A percentile compares a stretch with the other conserved stretches of the same genome.
phyloP scores from a whole-genome alignment of 2,329 filamentous ascomycete species.

The Aspergillus fischeri region DNA sequence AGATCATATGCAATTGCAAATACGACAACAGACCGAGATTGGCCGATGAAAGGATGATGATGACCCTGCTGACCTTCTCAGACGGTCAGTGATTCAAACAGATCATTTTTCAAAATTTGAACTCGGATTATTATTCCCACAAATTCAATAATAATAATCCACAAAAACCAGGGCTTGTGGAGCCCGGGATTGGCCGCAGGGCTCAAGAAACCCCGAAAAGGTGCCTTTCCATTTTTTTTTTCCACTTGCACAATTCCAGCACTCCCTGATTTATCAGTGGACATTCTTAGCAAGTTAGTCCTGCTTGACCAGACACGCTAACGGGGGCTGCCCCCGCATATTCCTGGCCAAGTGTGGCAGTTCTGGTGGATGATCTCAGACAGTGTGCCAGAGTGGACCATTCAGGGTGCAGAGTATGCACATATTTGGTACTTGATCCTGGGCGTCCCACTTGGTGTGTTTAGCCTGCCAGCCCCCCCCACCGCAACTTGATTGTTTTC shows the following conservation, averaged over 20 bases:
- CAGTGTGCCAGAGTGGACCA: conserved; percentile 13
- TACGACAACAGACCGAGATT: neutral
- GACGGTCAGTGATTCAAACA: neutral
- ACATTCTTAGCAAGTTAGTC: conserved; percentile 10
- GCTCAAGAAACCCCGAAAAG: neutral
- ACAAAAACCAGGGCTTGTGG: neutral
- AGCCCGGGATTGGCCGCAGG: neutral
- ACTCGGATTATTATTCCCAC: neutral
- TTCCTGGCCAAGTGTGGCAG: conserved; percentile 11
- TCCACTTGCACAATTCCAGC: too few relatives aligned
- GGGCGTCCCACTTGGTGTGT: conserved; percentile 1
- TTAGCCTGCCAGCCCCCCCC: conserved; percentile 7
- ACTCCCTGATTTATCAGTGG: conserved; percentile 9
- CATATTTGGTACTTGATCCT: conserved; percentile 6
- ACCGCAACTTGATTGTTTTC: neutral
- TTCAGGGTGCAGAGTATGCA: conserved; percentile 4
- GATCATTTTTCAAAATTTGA: neutral
- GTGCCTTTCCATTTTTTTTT: neutral
- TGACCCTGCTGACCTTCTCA: neutral
- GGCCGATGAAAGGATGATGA: neutral
- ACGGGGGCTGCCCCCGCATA: conserved; percentile 17
- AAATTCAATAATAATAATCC: neutral
- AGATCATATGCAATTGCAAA: neutral
- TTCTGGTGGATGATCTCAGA: conserved; percentile 12
- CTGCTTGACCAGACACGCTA: conserved; percentile 7